phyloP scores from a whole-genome alignment of 1,284 basidiomycete species.

The Laetiporus sulphureus region DNA sequence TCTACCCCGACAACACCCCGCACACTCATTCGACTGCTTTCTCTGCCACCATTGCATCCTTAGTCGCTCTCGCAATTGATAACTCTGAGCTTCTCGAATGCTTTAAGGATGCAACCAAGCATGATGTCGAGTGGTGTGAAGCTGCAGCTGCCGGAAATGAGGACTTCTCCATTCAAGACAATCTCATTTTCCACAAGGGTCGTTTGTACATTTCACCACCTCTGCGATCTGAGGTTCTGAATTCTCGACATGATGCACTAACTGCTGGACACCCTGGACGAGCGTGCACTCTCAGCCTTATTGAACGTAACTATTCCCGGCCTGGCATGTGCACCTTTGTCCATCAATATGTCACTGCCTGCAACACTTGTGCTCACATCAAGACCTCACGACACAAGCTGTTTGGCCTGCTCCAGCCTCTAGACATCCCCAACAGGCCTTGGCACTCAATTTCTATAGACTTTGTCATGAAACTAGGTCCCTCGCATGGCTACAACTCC shows the following conservation, averaged over 20 bases:
- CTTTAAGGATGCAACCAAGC: slow-evolving; percentile 21
- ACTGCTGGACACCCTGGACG: slow-evolving; percentile 20
- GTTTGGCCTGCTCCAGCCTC: slow-evolving; percentile 12
- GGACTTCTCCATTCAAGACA: slow-evolving; percentile 21
- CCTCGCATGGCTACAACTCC: slow-evolving; percentile 22
- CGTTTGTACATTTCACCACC: slow-evolving; percentile 29
- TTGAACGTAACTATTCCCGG: slow-evolving; percentile 20
- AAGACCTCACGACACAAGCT: slow-evolving; percentile 23
- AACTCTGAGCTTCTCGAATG: slow-evolving; percentile 23
- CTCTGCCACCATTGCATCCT: background rate
- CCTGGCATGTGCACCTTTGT: slow-evolving; percentile 16
- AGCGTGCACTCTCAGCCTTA: slow-evolving; percentile 10
- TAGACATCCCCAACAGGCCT: slow-evolving; percentile 21
- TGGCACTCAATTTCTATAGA: slow-evolving; percentile 33
- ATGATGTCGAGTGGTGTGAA: slow-evolving; percentile 26
- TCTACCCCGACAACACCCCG: background rate
- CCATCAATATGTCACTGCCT: slow-evolving; percentile 18
- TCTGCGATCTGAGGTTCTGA: slow-evolving; percentile 23
- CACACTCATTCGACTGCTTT: background rate
- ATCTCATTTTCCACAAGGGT: slow-evolving; percentile 28
- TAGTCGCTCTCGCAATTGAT: slow-evolving; percentile 25
- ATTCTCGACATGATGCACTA: slow-evolving; percentile 15
- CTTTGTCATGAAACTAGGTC: slow-evolving; percentile 29
- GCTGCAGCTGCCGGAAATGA: slow-evolving; percentile 19
- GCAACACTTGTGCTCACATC: slow-evolving; percentile 20